Evolutionary conservation across 495 filamentous ascomycete species (phyloP).

Genomic region (Immersiella caudata): DNA sequence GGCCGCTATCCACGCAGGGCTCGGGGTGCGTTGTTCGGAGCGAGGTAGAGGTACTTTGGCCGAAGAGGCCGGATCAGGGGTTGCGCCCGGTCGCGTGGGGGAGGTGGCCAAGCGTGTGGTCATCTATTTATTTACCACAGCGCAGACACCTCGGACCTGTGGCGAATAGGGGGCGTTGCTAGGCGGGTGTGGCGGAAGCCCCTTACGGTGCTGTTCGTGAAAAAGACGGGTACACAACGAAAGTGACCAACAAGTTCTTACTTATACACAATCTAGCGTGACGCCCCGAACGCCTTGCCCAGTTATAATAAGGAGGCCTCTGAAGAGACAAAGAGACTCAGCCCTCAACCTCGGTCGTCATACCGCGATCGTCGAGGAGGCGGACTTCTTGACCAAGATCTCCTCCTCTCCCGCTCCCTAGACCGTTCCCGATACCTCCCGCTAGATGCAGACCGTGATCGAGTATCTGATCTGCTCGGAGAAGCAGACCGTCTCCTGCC

Average conservation of each 20-base stretch:
- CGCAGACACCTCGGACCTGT: too few species aligned
- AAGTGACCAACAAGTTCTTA: not conserved
- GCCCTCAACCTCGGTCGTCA: not conserved
- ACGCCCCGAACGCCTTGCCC: not conserved
- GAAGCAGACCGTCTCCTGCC: not conserved
- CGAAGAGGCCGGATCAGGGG: too few species aligned
- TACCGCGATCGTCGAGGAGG: not conserved
- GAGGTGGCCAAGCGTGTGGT: too few species aligned
- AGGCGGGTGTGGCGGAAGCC: too few species aligned
- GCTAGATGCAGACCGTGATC: not conserved
- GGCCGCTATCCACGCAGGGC: too few species aligned
- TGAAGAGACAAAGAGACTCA: not conserved
- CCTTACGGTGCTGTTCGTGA: too few species aligned
- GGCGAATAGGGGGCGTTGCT: too few species aligned
- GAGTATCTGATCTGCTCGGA: not conserved
- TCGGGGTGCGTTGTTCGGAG: too few species aligned
- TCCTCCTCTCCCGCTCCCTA: not conserved
- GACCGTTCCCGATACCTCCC: not conserved
- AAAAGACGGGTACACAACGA: not conserved
- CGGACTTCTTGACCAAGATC: not conserved
- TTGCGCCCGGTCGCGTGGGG: too few species aligned
- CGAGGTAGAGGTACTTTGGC: too few species aligned
- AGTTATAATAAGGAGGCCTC: not conserved
- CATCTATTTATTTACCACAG: too few species aligned
- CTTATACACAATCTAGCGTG: not conserved